Base-by-base conservation (phyloP, 257 asterid species). In the Lavandula angustifolia region DNA sequence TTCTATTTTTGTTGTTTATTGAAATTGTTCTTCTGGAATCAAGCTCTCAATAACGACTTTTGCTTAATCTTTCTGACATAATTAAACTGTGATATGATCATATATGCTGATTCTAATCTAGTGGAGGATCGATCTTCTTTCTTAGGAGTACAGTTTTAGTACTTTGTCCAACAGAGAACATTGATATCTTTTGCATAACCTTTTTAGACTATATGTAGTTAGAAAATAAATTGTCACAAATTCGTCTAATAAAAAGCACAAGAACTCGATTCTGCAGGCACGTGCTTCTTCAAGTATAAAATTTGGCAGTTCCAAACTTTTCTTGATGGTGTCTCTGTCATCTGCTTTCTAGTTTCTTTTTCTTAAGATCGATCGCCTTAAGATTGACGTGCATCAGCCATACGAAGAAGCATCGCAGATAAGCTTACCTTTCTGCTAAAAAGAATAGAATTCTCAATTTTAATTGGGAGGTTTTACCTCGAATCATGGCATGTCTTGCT, bases 71-170 rank as follows among this genome's bases (percentile, higher is more conserved):
- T 60, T 50, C 64, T 52, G 66, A 66, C 37, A 9, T 56, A 69
- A 7, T 32, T 51, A 51, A 9, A 7, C 11, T 43, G 29, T 44
- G 4, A 43, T n/a, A 33, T 73, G 33, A 42, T 63, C 54, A 62
- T 13, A 12, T 51, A 43, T 66, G 44, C 49, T 71, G 62, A 75
- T 64, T 61, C 67, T 32, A 56, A 22, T 57, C 32, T 50, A 60
- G 60, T 67, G 72, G 70, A 54, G 59, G 53, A 48, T 44, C 32
- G 11, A 66, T 62, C 44, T 60, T 43, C 68, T 7, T 50, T 65
- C 17, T 42, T 55, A 9, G 12, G 66, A 72, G 81, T 72, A 72
- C 81, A 63, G 69, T 67, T 57, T 64, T 34, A 54, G 73, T 72
- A 76, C 81, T 62, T 67, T 67, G 40, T 35, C 55, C 60, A 42